Evolutionary conservation across 805 yeast genomes (phyloP).

Genomic region (Suhomyces canberraensis): DNA sequence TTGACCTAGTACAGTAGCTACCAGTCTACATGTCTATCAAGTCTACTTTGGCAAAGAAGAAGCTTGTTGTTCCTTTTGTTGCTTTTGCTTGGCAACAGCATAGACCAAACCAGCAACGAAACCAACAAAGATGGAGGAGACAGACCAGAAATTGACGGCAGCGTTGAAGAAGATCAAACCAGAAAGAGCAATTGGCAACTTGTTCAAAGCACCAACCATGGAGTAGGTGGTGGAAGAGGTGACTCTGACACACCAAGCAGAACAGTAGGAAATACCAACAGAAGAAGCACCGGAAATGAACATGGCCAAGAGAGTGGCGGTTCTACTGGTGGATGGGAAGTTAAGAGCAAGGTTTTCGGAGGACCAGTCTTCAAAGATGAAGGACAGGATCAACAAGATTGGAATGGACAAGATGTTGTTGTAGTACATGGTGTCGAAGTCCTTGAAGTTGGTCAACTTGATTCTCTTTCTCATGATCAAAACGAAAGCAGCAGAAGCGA

Average conservation of each 20-base stretch:
- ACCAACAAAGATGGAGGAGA: constrained; percentile 88
- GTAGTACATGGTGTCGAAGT: constrained; percentile 97
- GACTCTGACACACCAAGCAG: constrained; percentile 99
- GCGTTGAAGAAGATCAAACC: constrained; percentile 95
- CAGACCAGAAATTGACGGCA: constrained; percentile 88
- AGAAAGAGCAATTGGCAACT: constrained; percentile 93
- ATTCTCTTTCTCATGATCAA: constrained; percentile 96
- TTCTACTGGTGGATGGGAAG: constrained; percentile 73
- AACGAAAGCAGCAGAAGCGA: constrained; percentile 91
- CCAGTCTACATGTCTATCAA: not conserved
- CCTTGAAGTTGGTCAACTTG: constrained; percentile 93
- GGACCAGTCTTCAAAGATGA: constrained; percentile 91
- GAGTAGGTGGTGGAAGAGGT: constrained; percentile 98
- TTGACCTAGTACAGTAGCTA: not conserved
- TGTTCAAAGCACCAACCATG: constrained; percentile 99
- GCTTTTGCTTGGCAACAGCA: constrained; percentile 93
- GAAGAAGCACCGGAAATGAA: constrained; percentile 89
- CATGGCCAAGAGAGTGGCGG: constrained; percentile 76
- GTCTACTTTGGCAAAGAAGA: constrained; percentile 4
- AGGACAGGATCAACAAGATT: constrained; percentile 70
- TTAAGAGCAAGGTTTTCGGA: constrained; percentile 67
- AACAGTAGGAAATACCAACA: constrained; percentile 96
- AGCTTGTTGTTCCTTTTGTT: constrained; percentile 44
- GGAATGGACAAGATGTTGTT: constrained; percentile 94
- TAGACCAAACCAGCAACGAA: constrained; percentile 94